A percentile compares a stretch with the other conserved stretches of the same genome.
Evolutionary conservation across 768 basidiomycete genomes (phyloP).

Genomic region (Botryobasidium botryosum): DNA sequence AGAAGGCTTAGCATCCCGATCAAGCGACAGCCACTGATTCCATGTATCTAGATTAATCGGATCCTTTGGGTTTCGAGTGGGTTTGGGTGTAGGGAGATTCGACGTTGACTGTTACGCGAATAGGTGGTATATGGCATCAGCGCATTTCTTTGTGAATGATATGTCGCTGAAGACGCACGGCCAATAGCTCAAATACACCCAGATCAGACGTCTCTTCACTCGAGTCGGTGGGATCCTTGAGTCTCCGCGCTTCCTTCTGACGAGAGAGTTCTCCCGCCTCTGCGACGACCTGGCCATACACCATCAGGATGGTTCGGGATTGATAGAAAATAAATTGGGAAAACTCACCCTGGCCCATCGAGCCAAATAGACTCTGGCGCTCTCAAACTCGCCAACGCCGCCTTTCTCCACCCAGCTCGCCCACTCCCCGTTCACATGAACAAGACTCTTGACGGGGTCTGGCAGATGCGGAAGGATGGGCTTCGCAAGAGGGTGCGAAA

Average conservation of each 20-base stretch:
- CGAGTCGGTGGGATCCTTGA: slow-evolving; percentile 27
- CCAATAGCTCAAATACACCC: slow-evolving; percentile 70
- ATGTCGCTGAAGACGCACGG: slow-evolving; percentile 7
- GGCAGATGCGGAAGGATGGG: slow-evolving; percentile 94
- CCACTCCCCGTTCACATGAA: slow-evolving; percentile 77
- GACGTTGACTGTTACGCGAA: slow-evolving; percentile 20
- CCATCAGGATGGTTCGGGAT: not conserved
- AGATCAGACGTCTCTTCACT: slow-evolving; percentile 54
- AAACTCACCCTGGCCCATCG: slow-evolving; percentile 61
- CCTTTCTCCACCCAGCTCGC: slow-evolving; percentile 86
- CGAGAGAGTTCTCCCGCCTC: slow-evolving; percentile 93
- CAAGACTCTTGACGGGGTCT: slow-evolving; percentile 79
- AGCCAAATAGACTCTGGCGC: slow-evolving; percentile 88
- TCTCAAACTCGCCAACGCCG: slow-evolving; percentile 90
- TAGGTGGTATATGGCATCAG: slow-evolving; percentile 37
- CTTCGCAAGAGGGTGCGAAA: slow-evolving; percentile 90
- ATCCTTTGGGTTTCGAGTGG: slow-evolving; percentile 62
- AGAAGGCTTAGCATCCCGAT: slow-evolving; percentile 37
- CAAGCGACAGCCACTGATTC: slow-evolving; percentile 73
- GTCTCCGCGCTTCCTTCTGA: slow-evolving; percentile 46
- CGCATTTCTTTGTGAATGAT: not conserved
- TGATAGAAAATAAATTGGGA: not conserved
- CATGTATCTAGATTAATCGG: slow-evolving; percentile 63
- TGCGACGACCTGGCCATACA: slow-evolving; percentile 55
- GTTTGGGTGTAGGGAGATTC: slow-evolving; percentile 64